Percentiles rank a stretch among this genome's conserved stretches.
Conservation (phyloP, 2,329 filamentous ascomycete genomes). For the Colletotrichum sojae region DNA sequence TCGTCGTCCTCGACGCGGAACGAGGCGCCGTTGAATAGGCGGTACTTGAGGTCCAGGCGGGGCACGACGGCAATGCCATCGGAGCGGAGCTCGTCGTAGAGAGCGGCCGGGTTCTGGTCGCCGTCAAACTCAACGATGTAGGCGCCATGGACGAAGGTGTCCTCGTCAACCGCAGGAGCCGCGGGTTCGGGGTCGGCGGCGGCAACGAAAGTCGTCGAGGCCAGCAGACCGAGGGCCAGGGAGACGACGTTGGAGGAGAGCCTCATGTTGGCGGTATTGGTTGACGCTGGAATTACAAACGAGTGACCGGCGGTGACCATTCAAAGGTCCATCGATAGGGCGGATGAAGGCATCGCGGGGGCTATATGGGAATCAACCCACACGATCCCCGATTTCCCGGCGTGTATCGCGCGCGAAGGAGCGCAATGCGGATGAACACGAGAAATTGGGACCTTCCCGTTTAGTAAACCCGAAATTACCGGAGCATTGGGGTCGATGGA, state of each 20-base stretch:
- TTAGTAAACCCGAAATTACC: slow-evolving; percentile 18
- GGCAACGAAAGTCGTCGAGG: slow-evolving; percentile 9
- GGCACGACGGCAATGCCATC: slow-evolving; percentile 40
- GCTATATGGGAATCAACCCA: background rate
- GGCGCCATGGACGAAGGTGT: slow-evolving; percentile 42
- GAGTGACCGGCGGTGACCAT: slow-evolving; percentile 21
- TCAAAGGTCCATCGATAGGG: no score
- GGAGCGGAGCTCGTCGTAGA: slow-evolving; percentile 42
- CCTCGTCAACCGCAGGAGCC: slow-evolving; percentile 2
- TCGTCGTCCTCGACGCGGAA: slow-evolving; percentile 46
- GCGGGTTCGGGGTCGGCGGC: slow-evolving; percentile 1
- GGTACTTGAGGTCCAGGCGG: slow-evolving; percentile 44
- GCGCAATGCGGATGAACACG: slow-evolving; percentile 15
- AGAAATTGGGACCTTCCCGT: slow-evolving; percentile 36
- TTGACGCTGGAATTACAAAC: slow-evolving; percentile 22
- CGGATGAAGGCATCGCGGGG: background rate
- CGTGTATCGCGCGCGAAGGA: background rate
- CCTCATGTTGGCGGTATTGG: slow-evolving; percentile 25
- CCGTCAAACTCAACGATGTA: slow-evolving; percentile 47
- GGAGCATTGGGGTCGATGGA: background rate
- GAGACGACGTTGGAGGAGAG: slow-evolving; percentile 19
- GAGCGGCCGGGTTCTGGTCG: slow-evolving; percentile 32
- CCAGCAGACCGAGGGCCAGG: slow-evolving; percentile 19
- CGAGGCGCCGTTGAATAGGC: slow-evolving; percentile 47
- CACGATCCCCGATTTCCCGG: background rate